phyloP scores from a whole-genome alignment of 768 basidiomycete genomes.

The Chlorophyllum brunneum region DNA sequence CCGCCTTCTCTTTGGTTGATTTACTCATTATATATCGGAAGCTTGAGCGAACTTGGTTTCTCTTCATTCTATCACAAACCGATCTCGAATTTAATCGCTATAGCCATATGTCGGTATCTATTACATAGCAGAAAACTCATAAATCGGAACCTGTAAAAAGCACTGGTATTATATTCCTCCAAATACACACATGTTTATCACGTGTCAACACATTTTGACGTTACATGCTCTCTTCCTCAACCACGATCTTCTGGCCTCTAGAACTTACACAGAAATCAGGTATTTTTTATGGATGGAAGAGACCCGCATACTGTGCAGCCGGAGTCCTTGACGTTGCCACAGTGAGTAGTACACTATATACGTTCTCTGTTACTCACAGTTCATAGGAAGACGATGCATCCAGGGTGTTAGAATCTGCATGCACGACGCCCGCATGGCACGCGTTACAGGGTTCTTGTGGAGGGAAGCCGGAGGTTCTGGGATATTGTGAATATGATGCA shows the following conservation, averaged over 20 bases:
- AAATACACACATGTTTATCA: no score
- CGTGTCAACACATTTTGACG: no score
- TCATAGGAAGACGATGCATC: neutral
- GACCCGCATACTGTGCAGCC: slow-evolving; percentile 46
- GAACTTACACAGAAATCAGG: slow-evolving; percentile 40
- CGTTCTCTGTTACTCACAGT: neutral
- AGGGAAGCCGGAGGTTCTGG: slow-evolving; percentile 31
- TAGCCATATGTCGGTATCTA: no score
- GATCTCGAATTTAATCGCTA: no score
- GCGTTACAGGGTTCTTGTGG: slow-evolving; percentile 22
- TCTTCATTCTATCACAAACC: no score
- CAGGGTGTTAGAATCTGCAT: neutral
- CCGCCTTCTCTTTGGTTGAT: no score
- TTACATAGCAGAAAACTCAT: no score
- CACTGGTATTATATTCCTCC: no score
- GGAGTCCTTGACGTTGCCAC: slow-evolving; percentile 36
- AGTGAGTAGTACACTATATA: neutral
- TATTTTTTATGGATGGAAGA: slow-evolving; percentile 57
- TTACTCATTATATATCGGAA: no score
- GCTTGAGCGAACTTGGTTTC: no score
- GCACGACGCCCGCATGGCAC: slow-evolving; percentile 20
- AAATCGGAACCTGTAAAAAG: no score
- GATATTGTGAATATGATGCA: slow-evolving; percentile 26
- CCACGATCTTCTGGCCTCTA: slow-evolving; percentile 56
- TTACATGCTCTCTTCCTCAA: slow-evolving; percentile 4